A percentile compares a stretch with the other conserved stretches of the same genome.
These are phyloP conservation scores for Phytophthora nicotianae DNA, from an alignment of 352 stramenopile species.

Conservation along the genomic window DNA sequence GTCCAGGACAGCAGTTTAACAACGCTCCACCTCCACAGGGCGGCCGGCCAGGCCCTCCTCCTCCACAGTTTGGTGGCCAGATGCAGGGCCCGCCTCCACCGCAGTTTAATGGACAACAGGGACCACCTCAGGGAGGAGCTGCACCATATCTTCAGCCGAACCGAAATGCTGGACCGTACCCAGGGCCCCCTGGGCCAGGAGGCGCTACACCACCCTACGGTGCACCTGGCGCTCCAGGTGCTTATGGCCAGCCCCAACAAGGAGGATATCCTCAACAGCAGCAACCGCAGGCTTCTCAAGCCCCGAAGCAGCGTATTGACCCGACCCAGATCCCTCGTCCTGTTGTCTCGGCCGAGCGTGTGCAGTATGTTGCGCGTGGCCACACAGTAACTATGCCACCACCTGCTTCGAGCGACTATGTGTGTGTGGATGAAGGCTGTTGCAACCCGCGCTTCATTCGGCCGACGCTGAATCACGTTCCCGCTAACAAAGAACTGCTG, in stretches of 20 bases:
- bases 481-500: slow-evolving; percentile 70
- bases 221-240: slow-evolving; percentile 21
- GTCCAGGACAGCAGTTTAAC: slow-evolving; percentile 21
- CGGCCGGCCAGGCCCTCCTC: slow-evolving; percentile 1
- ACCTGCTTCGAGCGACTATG: slow-evolving; percentile 76
- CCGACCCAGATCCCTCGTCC: slow-evolving; percentile 88
- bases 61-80: slow-evolving; percentile 15
- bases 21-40: slow-evolving; percentile 22
- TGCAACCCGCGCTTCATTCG: slow-evolving; percentile 91
- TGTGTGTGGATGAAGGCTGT: slow-evolving; percentile 86
- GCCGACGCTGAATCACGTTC: slow-evolving; percentile 86
- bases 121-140: slow-evolving; percentile 30
- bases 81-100: slow-evolving; percentile 23
- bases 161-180: slow-evolving; percentile 41
- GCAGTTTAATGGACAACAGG: slow-evolving; percentile 31
- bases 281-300: slow-evolving; percentile 41
- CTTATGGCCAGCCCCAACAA: slow-evolving; percentile 35
- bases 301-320: slow-evolving; percentile 83
- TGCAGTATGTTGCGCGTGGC: slow-evolving; percentile 79
- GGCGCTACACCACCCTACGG: slow-evolving; percentile 29
- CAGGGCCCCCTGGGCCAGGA: slow-evolving; percentile 18
- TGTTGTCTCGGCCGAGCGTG: slow-evolving; percentile 61
- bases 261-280: slow-evolving; percentile 39
- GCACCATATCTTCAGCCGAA: slow-evolving; percentile 41
- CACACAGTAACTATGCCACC: slow-evolving; percentile 87